Percentiles rank a stretch among this genome's conserved stretches.
Conservation (phyloP, 257 asterid genomes). For the Fraxinus anomala region DNA sequence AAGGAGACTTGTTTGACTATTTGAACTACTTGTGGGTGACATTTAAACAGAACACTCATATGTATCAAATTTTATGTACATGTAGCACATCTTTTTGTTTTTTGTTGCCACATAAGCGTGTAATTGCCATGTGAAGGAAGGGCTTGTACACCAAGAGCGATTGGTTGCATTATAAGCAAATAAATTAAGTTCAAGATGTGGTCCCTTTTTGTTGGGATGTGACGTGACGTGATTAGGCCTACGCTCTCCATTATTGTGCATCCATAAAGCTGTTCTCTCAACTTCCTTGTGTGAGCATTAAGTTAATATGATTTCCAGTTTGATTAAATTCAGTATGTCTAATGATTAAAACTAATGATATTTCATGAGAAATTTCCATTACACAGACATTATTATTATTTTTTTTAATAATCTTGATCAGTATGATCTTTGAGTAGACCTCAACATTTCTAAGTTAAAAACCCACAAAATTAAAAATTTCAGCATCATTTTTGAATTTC, state of each 20-base stretch:
- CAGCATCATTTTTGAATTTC: no score
- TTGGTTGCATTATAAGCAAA: neutral
- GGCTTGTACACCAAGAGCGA: no score
- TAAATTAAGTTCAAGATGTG: neutral
- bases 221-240: neutral
- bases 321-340: neutral
- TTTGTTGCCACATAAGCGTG: no score
- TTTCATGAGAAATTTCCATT: neutral
- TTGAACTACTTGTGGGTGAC: neutral
- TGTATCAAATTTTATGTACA: no score
- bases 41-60: neutral
- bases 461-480: no score
- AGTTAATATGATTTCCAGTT: neutral
- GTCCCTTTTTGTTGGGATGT: neutral
- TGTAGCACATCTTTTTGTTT: no score
- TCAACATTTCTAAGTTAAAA: neutral
- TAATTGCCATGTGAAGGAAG: no score
- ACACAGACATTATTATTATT: no score
- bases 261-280: neutral
- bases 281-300: neutral
- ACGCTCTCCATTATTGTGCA: neutral
- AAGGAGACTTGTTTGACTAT: neutral
- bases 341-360: neutral
- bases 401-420: no score
- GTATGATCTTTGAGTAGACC: neutral